Conservation (phyloP, 164 flowering plant genomes). For the Magnolia changhungtana region DNA sequence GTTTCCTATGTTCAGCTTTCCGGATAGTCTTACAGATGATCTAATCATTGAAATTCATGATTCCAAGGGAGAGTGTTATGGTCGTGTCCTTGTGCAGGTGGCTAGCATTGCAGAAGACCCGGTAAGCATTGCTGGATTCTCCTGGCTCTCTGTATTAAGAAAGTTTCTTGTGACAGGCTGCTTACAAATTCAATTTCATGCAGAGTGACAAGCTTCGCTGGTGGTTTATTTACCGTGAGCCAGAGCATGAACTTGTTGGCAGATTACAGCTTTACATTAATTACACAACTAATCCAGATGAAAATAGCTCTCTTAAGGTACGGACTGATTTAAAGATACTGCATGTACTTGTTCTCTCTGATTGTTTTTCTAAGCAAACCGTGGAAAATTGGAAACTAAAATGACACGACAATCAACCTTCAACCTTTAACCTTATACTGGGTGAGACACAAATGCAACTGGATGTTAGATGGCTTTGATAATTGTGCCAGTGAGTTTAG, state of each 20-base stretch:
- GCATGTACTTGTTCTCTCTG: too few relatives aligned
- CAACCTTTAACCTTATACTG: too few relatives aligned
- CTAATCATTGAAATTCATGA: conserved; percentile 77
- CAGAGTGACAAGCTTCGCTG: conserved; percentile 91
- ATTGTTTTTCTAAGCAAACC: too few relatives aligned
- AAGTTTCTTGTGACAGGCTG: conserved; percentile 3
- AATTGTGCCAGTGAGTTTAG: too few relatives aligned
- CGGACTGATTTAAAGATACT: background rate
- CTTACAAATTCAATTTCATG: conserved; percentile 23
- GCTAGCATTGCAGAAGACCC: conserved; percentile 80
- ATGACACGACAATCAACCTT: too few relatives aligned
- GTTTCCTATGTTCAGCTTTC: conserved; percentile 49
- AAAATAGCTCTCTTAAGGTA: conserved; percentile 73
- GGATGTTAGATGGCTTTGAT: too few relatives aligned
- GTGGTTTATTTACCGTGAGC: conserved; percentile 90
- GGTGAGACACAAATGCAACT: too few relatives aligned
- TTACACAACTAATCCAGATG: conserved; percentile 71
- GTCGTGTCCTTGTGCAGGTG: conserved; percentile 84
- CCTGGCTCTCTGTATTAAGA: background rate
- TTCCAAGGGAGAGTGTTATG: conserved; percentile 72
- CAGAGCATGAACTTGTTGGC: conserved; percentile 87
- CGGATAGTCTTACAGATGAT: conserved; percentile 87
- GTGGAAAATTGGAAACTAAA: too few relatives aligned
- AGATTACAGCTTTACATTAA: conserved; percentile 71
- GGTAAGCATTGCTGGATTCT: conserved; percentile 34